phyloP scores from a whole-genome alignment of 306 rosid genomes.

The Quercus suber region DNA sequence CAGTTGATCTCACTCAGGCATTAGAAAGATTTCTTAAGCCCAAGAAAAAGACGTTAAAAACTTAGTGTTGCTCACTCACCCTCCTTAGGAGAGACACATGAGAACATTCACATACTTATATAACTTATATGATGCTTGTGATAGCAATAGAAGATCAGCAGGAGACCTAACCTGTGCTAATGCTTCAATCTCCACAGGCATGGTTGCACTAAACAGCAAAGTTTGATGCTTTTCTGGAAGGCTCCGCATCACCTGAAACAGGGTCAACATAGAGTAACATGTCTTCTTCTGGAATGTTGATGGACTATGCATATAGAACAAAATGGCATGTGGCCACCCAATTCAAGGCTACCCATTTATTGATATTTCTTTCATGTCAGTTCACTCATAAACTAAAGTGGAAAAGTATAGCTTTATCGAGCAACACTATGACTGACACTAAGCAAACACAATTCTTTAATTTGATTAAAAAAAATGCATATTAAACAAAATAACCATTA shows the following conservation, averaged over 20 bases:
- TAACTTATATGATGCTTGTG: neutral
- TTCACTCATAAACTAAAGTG: neutral
- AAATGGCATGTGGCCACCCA: constrained; percentile 1
- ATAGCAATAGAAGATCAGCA: neutral
- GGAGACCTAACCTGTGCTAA: constrained; percentile 61
- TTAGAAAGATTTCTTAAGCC: neutral
- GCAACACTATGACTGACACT: neutral
- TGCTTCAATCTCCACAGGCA: constrained; percentile 87
- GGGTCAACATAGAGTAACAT: constrained; percentile 15
- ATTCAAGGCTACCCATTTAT: neutral
- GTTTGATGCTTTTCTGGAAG: constrained; percentile 87
- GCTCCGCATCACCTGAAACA: constrained; percentile 63
- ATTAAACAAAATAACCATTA: neutral
- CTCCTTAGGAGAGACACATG: neutral
- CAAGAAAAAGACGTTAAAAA: neutral
- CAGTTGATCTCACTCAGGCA: neutral
- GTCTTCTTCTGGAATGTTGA: constrained; percentile 17
- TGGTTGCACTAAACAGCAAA: constrained; percentile 81
- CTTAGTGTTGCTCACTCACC: neutral
- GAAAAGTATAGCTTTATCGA: neutral
- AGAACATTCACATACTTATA: neutral
- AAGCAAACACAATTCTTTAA: neutral
- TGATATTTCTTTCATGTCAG: neutral
- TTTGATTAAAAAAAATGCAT: neutral
- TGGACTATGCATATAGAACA: neutral